phyloP scores from a whole-genome alignment of 129 eudicot species.

The Artemisia argyi region DNA sequence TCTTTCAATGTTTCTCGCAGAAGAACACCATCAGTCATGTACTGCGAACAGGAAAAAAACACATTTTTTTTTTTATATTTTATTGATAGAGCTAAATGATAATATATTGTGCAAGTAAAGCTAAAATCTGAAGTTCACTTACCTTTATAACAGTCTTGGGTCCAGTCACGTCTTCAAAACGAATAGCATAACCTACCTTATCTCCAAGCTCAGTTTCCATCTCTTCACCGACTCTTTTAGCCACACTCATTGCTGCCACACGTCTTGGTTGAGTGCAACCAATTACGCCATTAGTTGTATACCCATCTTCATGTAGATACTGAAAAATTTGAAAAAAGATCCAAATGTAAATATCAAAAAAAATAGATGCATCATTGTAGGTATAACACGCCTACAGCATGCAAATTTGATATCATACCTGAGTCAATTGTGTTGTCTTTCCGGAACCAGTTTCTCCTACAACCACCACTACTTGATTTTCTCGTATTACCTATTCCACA shows the following conservation, averaged over 20 bases:
- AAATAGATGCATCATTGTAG: background rate
- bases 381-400: background rate
- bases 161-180: constrained; percentile 72
- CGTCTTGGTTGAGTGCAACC: constrained; percentile 91
- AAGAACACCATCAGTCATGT: constrained; percentile 81
- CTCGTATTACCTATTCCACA: constrained; percentile 56
- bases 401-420: constrained; percentile 36
- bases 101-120: background rate
- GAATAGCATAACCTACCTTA: constrained; percentile 74
- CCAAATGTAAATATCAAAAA: constrained; percentile 1
- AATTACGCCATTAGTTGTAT: constrained; percentile 54
- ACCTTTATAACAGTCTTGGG: constrained; percentile 69
- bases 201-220: constrained; percentile 69
- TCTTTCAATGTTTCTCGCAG: constrained; percentile 74
- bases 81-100: background rate
- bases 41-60: constrained; percentile 36
- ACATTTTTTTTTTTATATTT: background rate
- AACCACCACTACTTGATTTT: constrained; percentile 73
- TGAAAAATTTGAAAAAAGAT: constrained; percentile 18
- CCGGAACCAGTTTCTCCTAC: constrained; percentile 95
- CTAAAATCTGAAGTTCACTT: background rate
- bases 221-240: constrained; percentile 74
- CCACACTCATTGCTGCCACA: constrained; percentile 87
- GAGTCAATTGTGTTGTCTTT: constrained; percentile 81
- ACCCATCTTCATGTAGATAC: constrained; percentile 76